Evolutionary conservation across 2,329 filamentous ascomycete species (phyloP), one percentile per base, ranked within the genome.

Genomic region (Diplodia sapinea): DNA sequence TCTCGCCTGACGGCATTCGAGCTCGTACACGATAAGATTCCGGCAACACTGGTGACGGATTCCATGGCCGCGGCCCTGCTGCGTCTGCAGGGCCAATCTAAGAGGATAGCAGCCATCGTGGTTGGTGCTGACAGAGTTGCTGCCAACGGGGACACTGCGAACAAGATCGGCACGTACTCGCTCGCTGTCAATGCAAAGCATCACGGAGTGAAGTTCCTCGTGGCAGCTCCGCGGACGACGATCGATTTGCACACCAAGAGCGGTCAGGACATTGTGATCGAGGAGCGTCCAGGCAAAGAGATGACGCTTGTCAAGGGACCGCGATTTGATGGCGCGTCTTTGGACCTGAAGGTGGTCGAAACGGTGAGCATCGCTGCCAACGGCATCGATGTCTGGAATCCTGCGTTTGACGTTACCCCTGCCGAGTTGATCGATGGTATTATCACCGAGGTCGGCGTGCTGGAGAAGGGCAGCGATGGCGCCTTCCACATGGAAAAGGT

Each of bases 131-230:
- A 99, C 78, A 88, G 95, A 67, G 95, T 99, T 15, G 95, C 94
- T 38, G 91, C 93, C 62, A 99, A 99, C 74, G 95, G 95, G 36
- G 95, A 99, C 80, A 98, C 95, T 0, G 95, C 95, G 67, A 99
- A 99, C 83, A 99, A 99, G 83, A 96, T 99, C 70, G 95, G 95
- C 63, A 99, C 95, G 0, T 98, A 99, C 78, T 87, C 90, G 66
- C 86, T 99, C 4, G 93, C 95, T 3, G 93, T 98, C n/a, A 85
- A 97, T 36, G 95, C 95, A 26, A 89, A 86, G 71, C 84, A 94
- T 74, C 95, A 99, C 74, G 91, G 92, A 20, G 86, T 98, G 74
- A 96, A 94, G 79, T 99, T 99, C 77, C 86, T 99, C 11, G 94
- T 99, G 36, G 95, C 95, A 0, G 95, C 95, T 0, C 95, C 95